Conservation (phyloP, 1,139 yeast genomes). For the Nakaseomyces sp. region DNA sequence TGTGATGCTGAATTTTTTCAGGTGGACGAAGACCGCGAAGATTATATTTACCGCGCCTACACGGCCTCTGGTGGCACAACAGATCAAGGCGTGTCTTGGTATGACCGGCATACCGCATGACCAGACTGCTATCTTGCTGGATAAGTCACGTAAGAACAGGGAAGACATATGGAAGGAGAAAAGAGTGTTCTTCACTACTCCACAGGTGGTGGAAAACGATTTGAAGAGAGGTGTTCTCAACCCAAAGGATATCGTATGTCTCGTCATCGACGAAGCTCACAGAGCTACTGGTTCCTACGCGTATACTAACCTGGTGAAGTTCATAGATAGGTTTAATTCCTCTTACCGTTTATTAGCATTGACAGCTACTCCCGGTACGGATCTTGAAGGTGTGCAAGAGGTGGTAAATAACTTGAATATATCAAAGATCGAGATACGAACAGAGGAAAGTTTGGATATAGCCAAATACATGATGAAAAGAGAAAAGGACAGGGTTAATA, state of each 20-base stretch:
- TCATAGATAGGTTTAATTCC: slow-evolving; percentile 51
- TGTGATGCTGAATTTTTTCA: slow-evolving; percentile 78
- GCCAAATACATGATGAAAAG: slow-evolving; percentile 67
- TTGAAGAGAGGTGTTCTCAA: slow-evolving; percentile 62
- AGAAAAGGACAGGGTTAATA: slow-evolving; percentile 49
- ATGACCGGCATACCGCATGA: slow-evolving; percentile 73
- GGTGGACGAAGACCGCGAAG: slow-evolving; percentile 76
- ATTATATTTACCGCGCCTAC: slow-evolving; percentile 96
- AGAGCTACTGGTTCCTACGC: slow-evolving; percentile 86
- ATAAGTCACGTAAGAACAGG: slow-evolving; percentile 56
- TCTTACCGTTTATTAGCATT: slow-evolving; percentile 73
- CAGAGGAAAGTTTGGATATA: slow-evolving; percentile 81
- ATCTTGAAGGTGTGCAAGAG: slow-evolving; percentile 80
- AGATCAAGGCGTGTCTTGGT: slow-evolving; percentile 84
- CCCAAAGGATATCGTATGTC: slow-evolving; percentile 63
- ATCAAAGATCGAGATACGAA: slow-evolving; percentile 73
- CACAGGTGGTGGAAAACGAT: slow-evolving; percentile 93
- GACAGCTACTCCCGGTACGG: slow-evolving; percentile 93
- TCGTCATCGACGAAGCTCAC: slow-evolving; percentile 95
- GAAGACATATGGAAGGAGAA: slow-evolving; percentile 66
- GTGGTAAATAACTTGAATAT: slow-evolving; percentile 66
- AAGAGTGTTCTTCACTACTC: slow-evolving; percentile 86
- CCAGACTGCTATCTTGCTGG: slow-evolving; percentile 75
- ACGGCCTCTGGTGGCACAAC: slow-evolving; percentile 94
- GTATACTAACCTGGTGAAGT: slow-evolving; percentile 70